phyloP scores from a whole-genome alignment of 257 asterid species.

The Voacanga thouarsii region DNA sequence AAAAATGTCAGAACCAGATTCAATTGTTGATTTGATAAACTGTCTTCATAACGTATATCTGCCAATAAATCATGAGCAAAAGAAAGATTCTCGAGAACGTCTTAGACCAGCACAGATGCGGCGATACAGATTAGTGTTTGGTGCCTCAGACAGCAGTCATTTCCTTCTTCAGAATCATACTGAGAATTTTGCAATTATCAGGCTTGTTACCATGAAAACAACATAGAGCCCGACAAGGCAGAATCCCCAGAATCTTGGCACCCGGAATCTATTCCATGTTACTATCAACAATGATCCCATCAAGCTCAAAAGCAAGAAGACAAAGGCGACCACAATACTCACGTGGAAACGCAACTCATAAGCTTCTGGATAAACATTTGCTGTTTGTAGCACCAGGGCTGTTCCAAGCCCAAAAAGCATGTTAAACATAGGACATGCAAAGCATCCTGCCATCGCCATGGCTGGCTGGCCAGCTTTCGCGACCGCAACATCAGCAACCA shows the following conservation, averaged over 20 bases:
- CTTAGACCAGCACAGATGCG: not conserved
- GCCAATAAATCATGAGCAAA: not conserved
- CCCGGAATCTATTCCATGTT: slow-evolving; percentile 84
- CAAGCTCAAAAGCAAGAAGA: slow-evolving; percentile 83
- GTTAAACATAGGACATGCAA: slow-evolving; percentile 97
- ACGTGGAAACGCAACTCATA: slow-evolving; percentile 75
- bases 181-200: slow-evolving; percentile 63
- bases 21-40: not conserved
- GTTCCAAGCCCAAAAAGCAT: slow-evolving; percentile 96
- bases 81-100: not conserved
- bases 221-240: slow-evolving; percentile 86
- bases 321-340: slow-evolving; percentile 87
- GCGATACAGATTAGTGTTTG: not conserved
- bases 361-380: slow-evolving; percentile 67
- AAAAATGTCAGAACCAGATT: not conserved
- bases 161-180: slow-evolving; percentile 24
- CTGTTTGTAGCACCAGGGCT: slow-evolving; percentile 76
- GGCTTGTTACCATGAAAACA: slow-evolving; percentile 59
- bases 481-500: slow-evolving; percentile 93
- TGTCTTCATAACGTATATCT: not conserved
- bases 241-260: slow-evolving; percentile 95
- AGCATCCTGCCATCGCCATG: slow-evolving; percentile 99
- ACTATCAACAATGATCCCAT: slow-evolving; percentile 94
- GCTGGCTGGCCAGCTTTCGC: slow-evolving; percentile 98
- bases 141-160: not conserved